These are phyloP conservation scores for Decorospora gaudefroyi DNA, from an alignment of 2,329 filamentous ascomycete genomes.

Conservation along the genomic window DNA sequence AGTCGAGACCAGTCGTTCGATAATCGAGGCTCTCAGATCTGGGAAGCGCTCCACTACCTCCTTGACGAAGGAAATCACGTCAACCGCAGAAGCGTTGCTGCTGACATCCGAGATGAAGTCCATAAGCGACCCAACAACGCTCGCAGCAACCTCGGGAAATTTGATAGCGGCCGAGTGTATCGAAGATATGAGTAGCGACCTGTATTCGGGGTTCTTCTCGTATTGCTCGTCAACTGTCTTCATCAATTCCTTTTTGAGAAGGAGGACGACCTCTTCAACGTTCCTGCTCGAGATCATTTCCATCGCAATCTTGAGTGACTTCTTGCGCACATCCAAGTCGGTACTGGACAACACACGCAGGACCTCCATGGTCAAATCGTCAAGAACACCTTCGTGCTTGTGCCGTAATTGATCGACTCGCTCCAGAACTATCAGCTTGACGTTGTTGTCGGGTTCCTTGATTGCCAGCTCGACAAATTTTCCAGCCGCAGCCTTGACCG, in stretches of 20 bases:
- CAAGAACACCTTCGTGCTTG: constrained; percentile 87
- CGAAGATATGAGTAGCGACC: constrained; percentile 91
- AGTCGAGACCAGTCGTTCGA: constrained; percentile 85
- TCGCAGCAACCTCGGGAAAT: constrained; percentile 96
- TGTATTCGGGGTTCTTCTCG: constrained; percentile 69
- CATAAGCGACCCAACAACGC: constrained; percentile 95
- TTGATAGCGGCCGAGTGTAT: constrained; percentile 99
- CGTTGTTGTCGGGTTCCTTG: constrained; percentile 98
- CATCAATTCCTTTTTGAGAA: constrained; percentile 94
- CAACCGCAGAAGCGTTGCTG: constrained; percentile 94
- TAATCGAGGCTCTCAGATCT: constrained; percentile 81
- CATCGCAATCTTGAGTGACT: constrained; percentile 85
- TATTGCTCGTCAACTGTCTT: constrained; percentile 99
- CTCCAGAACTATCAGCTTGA: constrained; percentile 96
- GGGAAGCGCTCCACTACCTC: constrained; percentile 99
- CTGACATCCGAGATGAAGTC: constrained; percentile 99
- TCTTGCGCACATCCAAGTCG: constrained; percentile 92
- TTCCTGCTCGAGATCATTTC: constrained; percentile 99
- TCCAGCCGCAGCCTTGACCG: constrained; percentile 91
- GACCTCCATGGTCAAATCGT: constrained; percentile 96
- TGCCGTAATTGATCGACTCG: constrained; percentile 85
- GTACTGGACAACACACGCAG: constrained; percentile 91
- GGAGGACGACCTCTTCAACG: constrained; percentile 92
- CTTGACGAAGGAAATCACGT: constrained; percentile 98
- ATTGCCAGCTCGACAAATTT: constrained; percentile 98